phyloP scores from a whole-genome alignment of 352 stramenopile species.

The Phytopythium chamaehyphon region DNA sequence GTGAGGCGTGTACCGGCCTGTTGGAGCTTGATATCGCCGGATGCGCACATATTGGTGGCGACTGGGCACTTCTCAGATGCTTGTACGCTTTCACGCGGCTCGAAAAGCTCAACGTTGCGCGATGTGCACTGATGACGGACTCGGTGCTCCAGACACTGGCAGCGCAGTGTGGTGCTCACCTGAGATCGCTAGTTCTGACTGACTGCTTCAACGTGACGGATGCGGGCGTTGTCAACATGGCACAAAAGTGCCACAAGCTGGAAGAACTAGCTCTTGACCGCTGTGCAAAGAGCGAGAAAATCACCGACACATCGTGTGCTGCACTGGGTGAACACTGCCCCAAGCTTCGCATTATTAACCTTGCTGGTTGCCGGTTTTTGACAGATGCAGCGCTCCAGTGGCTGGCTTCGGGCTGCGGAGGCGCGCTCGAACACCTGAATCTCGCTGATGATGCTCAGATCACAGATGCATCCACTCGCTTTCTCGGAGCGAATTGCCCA shows the following conservation, averaged over 20 bases:
- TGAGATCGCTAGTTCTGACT: conserved; percentile 70
- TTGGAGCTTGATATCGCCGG: conserved; percentile 41
- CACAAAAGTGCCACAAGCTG: conserved; percentile 64
- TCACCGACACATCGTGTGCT: conserved; percentile 88
- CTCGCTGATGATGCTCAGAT: conserved; percentile 80
- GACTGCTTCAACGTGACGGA: conserved; percentile 85
- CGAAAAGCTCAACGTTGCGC: conserved; percentile 56
- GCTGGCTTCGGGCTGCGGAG: conserved; percentile 74
- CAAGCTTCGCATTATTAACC: conserved; percentile 44
- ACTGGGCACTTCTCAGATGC: conserved; percentile 71
- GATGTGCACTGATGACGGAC: conserved; percentile 83
- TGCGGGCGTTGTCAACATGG: conserved; percentile 77
- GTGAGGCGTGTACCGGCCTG: conserved; percentile 44
- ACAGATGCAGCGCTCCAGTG: conserved; percentile 90
- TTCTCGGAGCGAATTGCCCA: conserved; percentile 32
- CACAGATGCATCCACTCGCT: conserved; percentile 72
- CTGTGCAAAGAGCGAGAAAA: conserved; percentile 46
- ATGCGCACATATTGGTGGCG: conserved; percentile 42
- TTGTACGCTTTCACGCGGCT: conserved; percentile 54
- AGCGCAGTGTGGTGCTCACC: conserved; percentile 43
- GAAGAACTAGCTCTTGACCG: conserved; percentile 68
- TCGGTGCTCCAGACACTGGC: conserved; percentile 79
- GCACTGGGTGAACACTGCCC: conserved; percentile 69
- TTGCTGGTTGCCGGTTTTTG: conserved; percentile 84
- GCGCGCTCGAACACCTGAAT: conserved; percentile 67